Percentiles rank a stretch among this genome's conserved stretches.
These are phyloP conservation scores for Withania somnifera DNA, from an alignment of 305 asterid genomes.

Conservation along the genomic window DNA sequence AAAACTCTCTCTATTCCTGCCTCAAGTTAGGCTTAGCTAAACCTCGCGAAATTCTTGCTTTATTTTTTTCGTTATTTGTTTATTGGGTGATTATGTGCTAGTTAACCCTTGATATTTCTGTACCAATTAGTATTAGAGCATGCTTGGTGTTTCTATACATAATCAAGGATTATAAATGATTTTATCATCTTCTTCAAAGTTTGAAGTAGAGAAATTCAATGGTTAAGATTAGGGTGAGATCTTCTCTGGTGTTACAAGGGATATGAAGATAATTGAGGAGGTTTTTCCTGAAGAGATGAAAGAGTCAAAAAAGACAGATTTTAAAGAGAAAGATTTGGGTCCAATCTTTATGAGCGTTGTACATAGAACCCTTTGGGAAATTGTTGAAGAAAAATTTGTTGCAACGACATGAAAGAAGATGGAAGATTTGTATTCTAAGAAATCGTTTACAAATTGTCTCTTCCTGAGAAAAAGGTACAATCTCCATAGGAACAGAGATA, in stretches of 20 bases:
- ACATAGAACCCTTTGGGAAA: not conserved
- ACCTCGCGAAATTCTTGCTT: not conserved
- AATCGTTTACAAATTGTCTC: not conserved
- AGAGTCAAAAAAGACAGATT: not conserved
- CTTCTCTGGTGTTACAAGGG: not conserved
- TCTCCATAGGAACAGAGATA: not conserved
- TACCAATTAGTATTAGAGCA: not conserved
- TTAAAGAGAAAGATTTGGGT: not conserved
- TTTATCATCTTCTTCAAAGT: not conserved
- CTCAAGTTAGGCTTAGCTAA: not conserved
- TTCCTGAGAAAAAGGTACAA: not conserved
- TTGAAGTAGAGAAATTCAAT: not conserved
- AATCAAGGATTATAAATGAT: not conserved
- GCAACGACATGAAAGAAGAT: not conserved
- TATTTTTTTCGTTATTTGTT: not conserved
- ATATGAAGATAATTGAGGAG: not conserved
- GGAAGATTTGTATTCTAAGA: not conserved
- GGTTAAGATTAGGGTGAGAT: not conserved
- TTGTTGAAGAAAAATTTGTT: not conserved
- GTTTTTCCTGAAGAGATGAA: not conserved
- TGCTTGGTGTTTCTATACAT: not conserved
- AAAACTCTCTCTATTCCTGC: not conserved
- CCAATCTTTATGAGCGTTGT: not conserved
- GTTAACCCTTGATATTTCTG: not conserved
- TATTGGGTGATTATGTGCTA: not conserved